These are phyloP conservation scores for Exobasidium cylindrosporum DNA, from an alignment of 1,284 basidiomycete genomes.

Conservation along the genomic window DNA sequence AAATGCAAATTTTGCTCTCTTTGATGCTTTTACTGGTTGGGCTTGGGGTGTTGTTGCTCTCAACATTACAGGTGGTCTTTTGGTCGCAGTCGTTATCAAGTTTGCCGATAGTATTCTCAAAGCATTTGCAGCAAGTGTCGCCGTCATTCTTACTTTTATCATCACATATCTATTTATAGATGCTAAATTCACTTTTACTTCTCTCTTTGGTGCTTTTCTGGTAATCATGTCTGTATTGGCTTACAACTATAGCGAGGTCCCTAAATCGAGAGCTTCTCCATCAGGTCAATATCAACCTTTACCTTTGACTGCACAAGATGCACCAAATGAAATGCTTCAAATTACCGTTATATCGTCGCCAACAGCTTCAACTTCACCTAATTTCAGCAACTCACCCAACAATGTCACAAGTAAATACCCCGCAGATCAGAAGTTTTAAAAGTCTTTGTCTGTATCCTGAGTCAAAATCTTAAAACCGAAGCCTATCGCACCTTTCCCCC, in stretches of 20 bases:
- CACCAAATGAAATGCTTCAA: too few species aligned
- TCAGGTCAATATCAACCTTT: too few species aligned
- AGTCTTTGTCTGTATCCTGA: too few species aligned
- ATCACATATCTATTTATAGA: background rate
- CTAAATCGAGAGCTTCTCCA: too few species aligned
- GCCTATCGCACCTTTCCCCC: too few species aligned
- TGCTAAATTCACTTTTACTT: background rate
- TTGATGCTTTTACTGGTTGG: background rate
- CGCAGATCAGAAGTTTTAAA: too few species aligned
- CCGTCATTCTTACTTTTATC: background rate
- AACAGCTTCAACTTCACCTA: too few species aligned
- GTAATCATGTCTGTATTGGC: background rate
- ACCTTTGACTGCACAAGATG: too few species aligned
- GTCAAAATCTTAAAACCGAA: too few species aligned
- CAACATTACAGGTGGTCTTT: background rate
- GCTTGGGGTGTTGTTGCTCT: background rate
- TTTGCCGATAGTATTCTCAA: slow-evolving; percentile 7
- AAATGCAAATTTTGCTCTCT: background rate
- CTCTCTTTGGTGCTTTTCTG: background rate
- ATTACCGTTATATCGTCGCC: too few species aligned
- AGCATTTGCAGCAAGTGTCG: background rate
- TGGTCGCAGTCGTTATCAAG: background rate
- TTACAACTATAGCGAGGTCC: background rate
- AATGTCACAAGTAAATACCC: too few species aligned
- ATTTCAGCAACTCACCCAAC: too few species aligned